These are phyloP conservation scores for Aspergillus ellipticus DNA, from an alignment of 495 filamentous ascomycete genomes.

Conservation along the genomic window DNA sequence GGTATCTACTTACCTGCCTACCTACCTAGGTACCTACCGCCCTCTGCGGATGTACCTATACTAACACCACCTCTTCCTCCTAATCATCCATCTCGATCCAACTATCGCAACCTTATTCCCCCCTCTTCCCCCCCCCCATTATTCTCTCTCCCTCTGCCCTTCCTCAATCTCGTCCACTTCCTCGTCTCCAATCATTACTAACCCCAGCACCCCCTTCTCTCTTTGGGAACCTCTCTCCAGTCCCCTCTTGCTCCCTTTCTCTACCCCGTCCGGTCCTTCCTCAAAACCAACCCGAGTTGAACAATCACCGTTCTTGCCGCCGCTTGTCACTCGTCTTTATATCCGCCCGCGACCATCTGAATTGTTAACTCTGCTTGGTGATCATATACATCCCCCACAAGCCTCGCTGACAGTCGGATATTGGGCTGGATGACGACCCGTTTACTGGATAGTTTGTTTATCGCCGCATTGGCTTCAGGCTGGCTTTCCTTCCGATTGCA, in stretches of 20 bases:
- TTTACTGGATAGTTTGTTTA: conserved; percentile 1
- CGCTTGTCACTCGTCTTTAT: conserved; percentile 11
- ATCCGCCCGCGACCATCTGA: conserved; percentile 9
- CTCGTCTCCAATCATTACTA: conserved; percentile 2
- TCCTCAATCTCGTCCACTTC: conserved; percentile 1
- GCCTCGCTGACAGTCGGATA: not conserved
- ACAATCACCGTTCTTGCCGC: conserved; percentile 14
- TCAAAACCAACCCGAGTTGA: conserved; percentile 12
- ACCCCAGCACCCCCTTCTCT: conserved; percentile 11
- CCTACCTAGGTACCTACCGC: too few species aligned
- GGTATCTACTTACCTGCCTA: too few species aligned
- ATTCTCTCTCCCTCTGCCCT: not conserved
- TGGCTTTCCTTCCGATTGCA: conserved; percentile 20
- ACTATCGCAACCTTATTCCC: not conserved
- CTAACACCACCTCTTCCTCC: not conserved
- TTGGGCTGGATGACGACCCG: conserved; percentile 23
- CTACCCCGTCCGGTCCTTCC: conserved; percentile 30
- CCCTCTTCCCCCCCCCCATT: not conserved
- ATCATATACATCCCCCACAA: not conserved
- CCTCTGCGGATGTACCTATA: too few species aligned
- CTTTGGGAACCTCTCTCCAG: conserved; percentile 18
- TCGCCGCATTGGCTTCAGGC: not conserved
- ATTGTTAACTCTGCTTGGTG: not conserved
- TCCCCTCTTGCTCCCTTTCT: conserved; percentile 33
- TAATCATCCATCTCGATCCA: not conserved